These are phyloP conservation scores for Trichoderma gracile DNA, from an alignment of 2,329 filamentous ascomycete genomes.

Conservation along the genomic window DNA sequence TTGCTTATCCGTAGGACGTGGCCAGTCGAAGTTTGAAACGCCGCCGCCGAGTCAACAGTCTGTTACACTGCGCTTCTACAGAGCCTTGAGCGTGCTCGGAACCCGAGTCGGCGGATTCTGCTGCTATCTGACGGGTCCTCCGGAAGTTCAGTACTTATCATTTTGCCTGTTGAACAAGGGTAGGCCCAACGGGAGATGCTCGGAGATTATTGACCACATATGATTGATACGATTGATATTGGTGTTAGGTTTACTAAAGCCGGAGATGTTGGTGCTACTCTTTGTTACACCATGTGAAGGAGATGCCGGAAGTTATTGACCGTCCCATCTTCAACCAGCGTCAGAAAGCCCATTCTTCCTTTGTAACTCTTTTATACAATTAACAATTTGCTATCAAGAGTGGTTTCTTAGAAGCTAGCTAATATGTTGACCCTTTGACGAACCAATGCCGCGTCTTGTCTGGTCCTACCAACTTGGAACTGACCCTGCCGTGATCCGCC, in stretches of 20 bases:
- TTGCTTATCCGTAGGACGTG: neutral
- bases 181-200: too few relatives aligned
- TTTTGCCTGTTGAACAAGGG: neutral
- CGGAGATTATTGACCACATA: too few relatives aligned
- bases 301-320: too few relatives aligned
- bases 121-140: neutral
- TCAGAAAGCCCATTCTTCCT: too few relatives aligned
- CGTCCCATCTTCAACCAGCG: too few relatives aligned
- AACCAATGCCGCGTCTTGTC: conserved; percentile 1
- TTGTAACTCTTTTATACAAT: too few relatives aligned
- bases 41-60: neutral
- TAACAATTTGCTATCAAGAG: neutral
- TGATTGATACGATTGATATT: too few relatives aligned
- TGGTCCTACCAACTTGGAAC: neutral
- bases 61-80: neutral
- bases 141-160: too few relatives aligned
- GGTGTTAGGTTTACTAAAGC: too few relatives aligned
- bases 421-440: neutral
- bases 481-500: neutral
- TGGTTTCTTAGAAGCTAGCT: neutral
- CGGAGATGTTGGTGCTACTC: too few relatives aligned
- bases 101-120: neutral
- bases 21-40: neutral
- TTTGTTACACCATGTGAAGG: too few relatives aligned
- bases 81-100: neutral